A percentile compares a stretch with the other conserved stretches of the same genome.
phyloP scores from a whole-genome alignment of 768 basidiomycete species.

The Leucosporidium yakuticum region DNA sequence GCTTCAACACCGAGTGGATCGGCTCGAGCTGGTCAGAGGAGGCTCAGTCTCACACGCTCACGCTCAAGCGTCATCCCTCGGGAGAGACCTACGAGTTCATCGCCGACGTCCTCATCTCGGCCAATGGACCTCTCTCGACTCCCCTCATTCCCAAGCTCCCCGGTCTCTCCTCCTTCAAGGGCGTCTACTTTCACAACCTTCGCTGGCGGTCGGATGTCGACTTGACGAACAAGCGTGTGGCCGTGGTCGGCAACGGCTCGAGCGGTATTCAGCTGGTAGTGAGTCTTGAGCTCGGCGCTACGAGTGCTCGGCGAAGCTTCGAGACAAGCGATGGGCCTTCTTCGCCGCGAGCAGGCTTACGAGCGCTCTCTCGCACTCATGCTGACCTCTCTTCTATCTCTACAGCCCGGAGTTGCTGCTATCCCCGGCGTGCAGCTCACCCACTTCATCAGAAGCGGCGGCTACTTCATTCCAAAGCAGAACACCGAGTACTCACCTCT shows the following conservation, averaged over 20 bases:
- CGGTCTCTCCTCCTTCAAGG: conserved; percentile 51
- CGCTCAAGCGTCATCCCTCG: conserved; percentile 38
- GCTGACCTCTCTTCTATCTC: too few relatives aligned
- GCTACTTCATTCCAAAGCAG: conserved; percentile 21
- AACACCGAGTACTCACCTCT: conserved; percentile 4
- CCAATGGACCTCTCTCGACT: conserved; percentile 49
- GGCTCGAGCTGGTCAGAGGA: conserved; percentile 51
- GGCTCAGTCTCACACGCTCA: conserved; percentile 48
- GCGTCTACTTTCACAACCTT: conserved; percentile 55
- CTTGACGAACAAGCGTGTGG: conserved; percentile 54
- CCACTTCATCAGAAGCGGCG: conserved; percentile 44
- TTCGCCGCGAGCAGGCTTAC: too few relatives aligned
- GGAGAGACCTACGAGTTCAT: conserved; percentile 45
- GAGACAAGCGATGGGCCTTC: too few relatives aligned
- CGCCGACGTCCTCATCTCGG: conserved; percentile 52
- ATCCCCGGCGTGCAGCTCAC: conserved; percentile 41
- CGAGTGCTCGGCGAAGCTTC: too few relatives aligned
- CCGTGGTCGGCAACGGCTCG: conserved; percentile 61
- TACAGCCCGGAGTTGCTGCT: conserved; percentile 33
- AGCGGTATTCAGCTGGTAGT: conserved; percentile 54
- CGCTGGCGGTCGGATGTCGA: conserved; percentile 54
- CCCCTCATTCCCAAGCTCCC: conserved; percentile 49
- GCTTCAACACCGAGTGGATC: conserved; percentile 48
- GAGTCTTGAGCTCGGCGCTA: too few relatives aligned
- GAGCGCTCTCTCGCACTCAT: too few relatives aligned